Percentiles rank a stretch among this genome's conserved stretches.
Conservation (phyloP, 2,329 filamentous ascomycete genomes). For the Aspergillus sp. region DNA sequence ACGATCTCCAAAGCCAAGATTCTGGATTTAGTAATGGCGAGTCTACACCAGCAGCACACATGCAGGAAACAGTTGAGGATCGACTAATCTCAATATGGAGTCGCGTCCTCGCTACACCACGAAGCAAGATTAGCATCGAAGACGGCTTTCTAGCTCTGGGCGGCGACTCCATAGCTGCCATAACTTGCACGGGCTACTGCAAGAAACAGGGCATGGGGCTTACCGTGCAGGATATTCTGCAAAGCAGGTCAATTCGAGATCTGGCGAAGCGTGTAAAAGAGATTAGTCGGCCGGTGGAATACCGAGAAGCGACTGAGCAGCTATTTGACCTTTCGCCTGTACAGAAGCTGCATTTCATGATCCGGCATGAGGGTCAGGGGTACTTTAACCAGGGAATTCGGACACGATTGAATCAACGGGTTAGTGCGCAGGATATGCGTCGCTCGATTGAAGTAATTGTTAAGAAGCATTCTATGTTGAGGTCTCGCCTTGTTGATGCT, state of each 20-base stretch:
- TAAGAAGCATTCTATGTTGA: conserved; percentile 39
- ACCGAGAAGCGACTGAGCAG: conserved; percentile 32
- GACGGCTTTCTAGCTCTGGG: conserved; percentile 47
- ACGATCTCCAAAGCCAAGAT: conserved; percentile 25
- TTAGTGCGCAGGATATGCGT: conserved; percentile 25
- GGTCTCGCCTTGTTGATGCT: conserved; percentile 31
- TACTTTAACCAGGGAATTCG: conserved; percentile 43
- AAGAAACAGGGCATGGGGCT: conserved; percentile 47
- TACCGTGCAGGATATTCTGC: conserved; percentile 50
- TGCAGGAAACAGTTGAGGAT: conserved; percentile 30
- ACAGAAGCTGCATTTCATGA: conserved; percentile 38
- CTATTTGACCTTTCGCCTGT: conserved; percentile 39
- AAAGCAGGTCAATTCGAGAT: conserved; percentile 47
- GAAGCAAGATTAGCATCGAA: conserved; percentile 31
- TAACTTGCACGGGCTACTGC: conserved; percentile 50
- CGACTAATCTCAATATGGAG: conserved; percentile 36
- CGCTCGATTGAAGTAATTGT: conserved; percentile 33
- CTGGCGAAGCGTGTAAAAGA: conserved; percentile 32
- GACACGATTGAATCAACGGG: conserved; percentile 28
- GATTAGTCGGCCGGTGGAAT: conserved; percentile 32
- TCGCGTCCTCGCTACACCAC: conserved; percentile 40
- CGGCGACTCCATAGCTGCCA: conserved; percentile 52
- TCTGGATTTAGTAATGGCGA: neutral
- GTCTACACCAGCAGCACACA: conserved; percentile 8
- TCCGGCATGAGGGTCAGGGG: conserved; percentile 33